Evolutionary conservation across 2,329 filamentous ascomycete species (phyloP), one percentile per base, ranked within the genome.

Genomic region (Fusarium torulosum): DNA sequence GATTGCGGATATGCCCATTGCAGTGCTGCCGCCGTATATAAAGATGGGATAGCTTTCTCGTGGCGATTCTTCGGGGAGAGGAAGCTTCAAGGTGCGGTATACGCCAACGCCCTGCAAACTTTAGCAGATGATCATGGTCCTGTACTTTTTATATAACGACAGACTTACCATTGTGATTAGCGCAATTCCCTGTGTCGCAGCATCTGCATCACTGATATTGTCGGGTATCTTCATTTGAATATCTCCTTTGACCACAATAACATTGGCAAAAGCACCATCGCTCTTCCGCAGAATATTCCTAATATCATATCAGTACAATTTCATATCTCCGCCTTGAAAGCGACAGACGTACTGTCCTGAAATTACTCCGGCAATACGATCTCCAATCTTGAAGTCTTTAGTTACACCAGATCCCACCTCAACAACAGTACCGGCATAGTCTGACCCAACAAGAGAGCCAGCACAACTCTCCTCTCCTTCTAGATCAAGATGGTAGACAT

Each of bases 1-100:
- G 57, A 83, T 79, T 3, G 76, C 79, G 43, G 86, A 84, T 23
- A 86, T 83, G 73, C 82, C 83, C 2, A 85, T 86, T 2, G 85
- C 86, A 11, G 83, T 87, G 72, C 84, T 84, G 14, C 79, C 80
- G 38, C 80, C 82, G 35, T 83, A 81, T 55, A 82, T 79, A 7
- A 83, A 69, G 44, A 83, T 66, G 0, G 79, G 74, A 38, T 79
- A 71, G 19, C 78, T 71, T 14, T 78, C 73, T 9, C 75, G 74
- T 20, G 73, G 53, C 7, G 81, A 76, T n/a, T 71, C 53, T 23
- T 65, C 76, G 0, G 87, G 86, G 3, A 86, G 75, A 0, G 81
- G 80, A 1, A 85, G 75, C 41, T 75, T 56, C 0, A 85, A 76
- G 9, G 74, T 72, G 56, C 82, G 79, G 72, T 85, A 85, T 8